Base-by-base conservation (phyloP, 73 alveolate genomes). In the Tetrahymena borealis region DNA sequence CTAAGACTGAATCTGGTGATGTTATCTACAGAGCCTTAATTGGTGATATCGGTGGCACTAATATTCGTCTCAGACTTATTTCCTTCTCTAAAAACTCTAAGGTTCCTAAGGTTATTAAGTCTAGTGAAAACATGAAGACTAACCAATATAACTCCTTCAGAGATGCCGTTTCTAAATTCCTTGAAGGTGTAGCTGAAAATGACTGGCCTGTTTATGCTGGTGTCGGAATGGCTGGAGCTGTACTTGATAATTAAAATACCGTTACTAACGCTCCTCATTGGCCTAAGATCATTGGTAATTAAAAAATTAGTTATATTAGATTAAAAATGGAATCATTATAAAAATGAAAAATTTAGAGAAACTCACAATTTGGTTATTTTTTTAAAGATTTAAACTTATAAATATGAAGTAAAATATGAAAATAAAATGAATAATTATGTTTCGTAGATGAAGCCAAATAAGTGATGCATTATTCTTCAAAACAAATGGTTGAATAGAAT, bases 21-120 rank as follows among this genome's bases (percentile, higher is more conserved):
- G 31, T 60, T 35, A 60, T 60, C 35, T 60, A 60, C 85, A 60
- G 28, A n/a, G 85, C 85, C 28, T 40, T 79, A 3, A 38, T 93
- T 85, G 95, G 93, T n/a, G 95, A 92, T 39, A 78, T 92, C 7
- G 94, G 92, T 35, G 95, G 93, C 13, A 93, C 95, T 16, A 93
- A 93, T 39, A 90, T 90, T 13, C 78, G 93, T 39, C 78, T 93
- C 33, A 28, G 77, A 90, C 39, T 93, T 32, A 38, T 39, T 32
- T 28, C 90, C 20, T 40, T 85, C 20, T 39, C 95, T 38, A 60
- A 78, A 33, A 32, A 93, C 24, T 38, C 85, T 24, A 60, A 90
- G 39, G 32, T 38, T 39, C 77, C 39, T 10, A 39, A 39, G 15
- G 78, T 35, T 20, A 85, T 93, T 33, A 85, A 38, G 40, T 15